Evolutionary conservation across 305 asterid species (phyloP).

Genomic region (Fraxinus sp.): DNA sequence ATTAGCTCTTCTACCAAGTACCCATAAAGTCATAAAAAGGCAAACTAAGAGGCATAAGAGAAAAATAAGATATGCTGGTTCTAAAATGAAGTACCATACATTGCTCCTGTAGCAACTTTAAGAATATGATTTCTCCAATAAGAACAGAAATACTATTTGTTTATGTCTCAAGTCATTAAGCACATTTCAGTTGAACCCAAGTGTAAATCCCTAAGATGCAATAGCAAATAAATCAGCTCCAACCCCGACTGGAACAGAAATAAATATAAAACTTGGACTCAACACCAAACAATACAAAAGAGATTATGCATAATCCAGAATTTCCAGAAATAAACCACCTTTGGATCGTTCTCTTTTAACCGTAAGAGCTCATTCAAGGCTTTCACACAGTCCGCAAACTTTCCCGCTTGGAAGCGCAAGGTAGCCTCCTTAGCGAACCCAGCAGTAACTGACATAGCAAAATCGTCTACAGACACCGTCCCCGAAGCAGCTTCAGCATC

Average conservation of each 20-base stretch:
- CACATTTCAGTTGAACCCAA: background rate
- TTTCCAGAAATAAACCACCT: slow-evolving; percentile 43
- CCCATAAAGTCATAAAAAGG: background rate
- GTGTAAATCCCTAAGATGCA: background rate
- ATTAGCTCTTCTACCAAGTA: background rate
- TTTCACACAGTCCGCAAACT: slow-evolving; percentile 56
- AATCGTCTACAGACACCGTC: slow-evolving; percentile 35
- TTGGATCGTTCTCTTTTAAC: slow-evolving; percentile 70
- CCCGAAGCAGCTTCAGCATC: slow-evolving; percentile 38
- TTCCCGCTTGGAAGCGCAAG: slow-evolving; percentile 71
- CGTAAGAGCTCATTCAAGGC: slow-evolving; percentile 64
- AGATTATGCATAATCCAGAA: background rate
- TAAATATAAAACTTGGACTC: background rate
- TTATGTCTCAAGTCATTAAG: background rate
- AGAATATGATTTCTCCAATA: background rate
- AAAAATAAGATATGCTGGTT: background rate
- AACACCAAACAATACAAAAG: background rate
- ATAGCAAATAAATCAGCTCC: background rate
- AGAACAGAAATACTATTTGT: background rate
- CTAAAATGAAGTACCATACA: background rate
- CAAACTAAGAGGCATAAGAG: background rate
- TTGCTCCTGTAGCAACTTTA: background rate
- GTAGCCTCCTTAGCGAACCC: slow-evolving; percentile 88
- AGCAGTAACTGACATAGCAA: slow-evolving; percentile 53
- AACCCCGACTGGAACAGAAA: background rate